These are phyloP conservation scores for Amoeboaphelidium protococcarum DNA, from an alignment of 371 early-diverging fungal species.

Conservation along the genomic window DNA sequence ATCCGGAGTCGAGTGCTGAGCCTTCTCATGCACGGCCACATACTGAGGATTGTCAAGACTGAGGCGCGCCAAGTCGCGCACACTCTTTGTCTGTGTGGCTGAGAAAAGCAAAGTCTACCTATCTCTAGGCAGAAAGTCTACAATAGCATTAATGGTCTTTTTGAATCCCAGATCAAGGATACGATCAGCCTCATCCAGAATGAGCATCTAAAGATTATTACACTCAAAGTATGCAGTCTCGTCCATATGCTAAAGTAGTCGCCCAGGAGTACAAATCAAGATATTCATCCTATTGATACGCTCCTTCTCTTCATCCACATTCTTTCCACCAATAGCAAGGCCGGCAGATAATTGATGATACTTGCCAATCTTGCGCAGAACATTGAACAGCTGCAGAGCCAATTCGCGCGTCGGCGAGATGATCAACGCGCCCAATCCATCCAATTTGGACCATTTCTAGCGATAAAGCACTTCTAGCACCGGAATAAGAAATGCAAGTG, in stretches of 20 bases:
- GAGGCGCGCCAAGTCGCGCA: constrained; percentile 68
- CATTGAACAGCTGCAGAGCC: constrained; percentile 86
- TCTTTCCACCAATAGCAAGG: constrained; percentile 86
- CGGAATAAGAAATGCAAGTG: constrained; percentile 89
- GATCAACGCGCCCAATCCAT: constrained; percentile 73
- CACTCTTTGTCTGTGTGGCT: constrained; percentile 86
- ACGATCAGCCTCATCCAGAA: constrained; percentile 96
- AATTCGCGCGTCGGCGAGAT: constrained; percentile 97
- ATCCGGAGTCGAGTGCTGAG: constrained; percentile 51
- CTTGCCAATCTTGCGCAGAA: constrained; percentile 58
- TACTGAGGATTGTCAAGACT: constrained; percentile 71
- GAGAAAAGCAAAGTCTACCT: constrained; percentile 84
- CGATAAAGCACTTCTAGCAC: constrained; percentile 59
- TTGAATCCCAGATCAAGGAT: constrained; percentile 84
- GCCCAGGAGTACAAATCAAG: constrained; percentile 88
- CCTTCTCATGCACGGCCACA: constrained; percentile 69
- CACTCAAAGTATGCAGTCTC: constrained; percentile 71
- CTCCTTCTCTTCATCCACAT: constrained; percentile 64
- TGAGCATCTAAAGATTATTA: constrained; percentile 53
- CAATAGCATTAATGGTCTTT: constrained; percentile 73
- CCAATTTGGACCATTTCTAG: constrained; percentile 47
- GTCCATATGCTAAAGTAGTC: constrained; percentile 92
- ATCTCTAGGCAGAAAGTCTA: constrained; percentile 55
- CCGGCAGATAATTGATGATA: constrained; percentile 75
- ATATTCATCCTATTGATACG: constrained; percentile 72